Base-by-base conservation (phyloP, 129 eudicot species). In the Deinandra increscens region DNA sequence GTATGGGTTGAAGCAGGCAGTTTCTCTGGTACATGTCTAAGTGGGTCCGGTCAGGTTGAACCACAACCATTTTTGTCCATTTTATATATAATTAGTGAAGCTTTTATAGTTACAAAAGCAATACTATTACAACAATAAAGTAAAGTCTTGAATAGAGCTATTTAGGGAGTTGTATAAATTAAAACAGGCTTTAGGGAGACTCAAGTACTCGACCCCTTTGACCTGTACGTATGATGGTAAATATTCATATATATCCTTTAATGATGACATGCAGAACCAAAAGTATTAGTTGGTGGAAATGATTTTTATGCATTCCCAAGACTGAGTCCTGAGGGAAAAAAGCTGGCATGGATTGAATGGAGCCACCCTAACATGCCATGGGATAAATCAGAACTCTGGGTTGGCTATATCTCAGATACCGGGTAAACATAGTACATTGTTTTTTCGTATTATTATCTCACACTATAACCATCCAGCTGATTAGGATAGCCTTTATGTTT, bases 301-400 rank as follows among this genome's bases (percentile, higher is more conserved):
- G 97, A 94, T 79, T 94, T 94, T 78, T 94, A 94, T 78, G 97
- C 97, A 58, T 94, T 89, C 59, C 99, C 99, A 15, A 92, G 99
- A 49, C 41, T 94, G 55, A 97, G 87, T 55, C 75, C 79, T 18
- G 77, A 71, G 68, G 96, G 99, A 37, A 79, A 90, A 73, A 81
- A 89, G 56, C 51, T 94, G 22, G 96, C 97, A 60, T 94, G 99
- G 99, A 94, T 94, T 66, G 93, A 94, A 46, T 94, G 99, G 99
- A 67, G 86, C 49, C 99, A 94, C 82, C 99, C 99, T 71, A 89
- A 89, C 85, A 87, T 94, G 99, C 97, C 96, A 69, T 94, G 99
- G 99, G 99, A 94, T 70, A 89, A 69, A 83, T 94, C 99, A 41
- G 87, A 89, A 72, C 95, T 94, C 53, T 94, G 99, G 99, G 97